phyloP scores from a whole-genome alignment of 495 filamentous ascomycete species.

The Lasiosphaeris hirsuta region DNA sequence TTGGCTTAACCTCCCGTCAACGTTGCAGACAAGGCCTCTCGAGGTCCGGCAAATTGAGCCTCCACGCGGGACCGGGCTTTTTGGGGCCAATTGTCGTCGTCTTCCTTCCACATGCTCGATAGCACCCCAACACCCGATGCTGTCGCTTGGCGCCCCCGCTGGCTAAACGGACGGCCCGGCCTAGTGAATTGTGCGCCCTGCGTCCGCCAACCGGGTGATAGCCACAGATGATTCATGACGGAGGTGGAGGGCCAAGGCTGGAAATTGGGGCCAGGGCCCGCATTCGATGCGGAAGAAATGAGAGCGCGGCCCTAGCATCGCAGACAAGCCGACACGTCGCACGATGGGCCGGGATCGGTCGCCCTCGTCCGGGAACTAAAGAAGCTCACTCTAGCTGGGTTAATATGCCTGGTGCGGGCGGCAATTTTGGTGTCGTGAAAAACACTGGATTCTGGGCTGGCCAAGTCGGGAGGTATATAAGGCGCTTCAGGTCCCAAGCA shows the following conservation, averaged over 20 bases:
- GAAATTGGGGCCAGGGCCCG: no score
- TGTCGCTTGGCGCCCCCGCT: slow-evolving; percentile 8
- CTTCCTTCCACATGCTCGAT: slow-evolving; percentile 43
- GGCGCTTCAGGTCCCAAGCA: background rate
- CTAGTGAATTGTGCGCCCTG: background rate
- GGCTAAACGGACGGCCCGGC: slow-evolving; percentile 1
- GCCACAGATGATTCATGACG: background rate
- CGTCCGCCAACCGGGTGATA: slow-evolving; percentile 10
- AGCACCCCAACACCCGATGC: background rate
- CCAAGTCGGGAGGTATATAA: background rate
- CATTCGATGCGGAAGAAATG: no score
- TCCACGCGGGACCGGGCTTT: background rate
- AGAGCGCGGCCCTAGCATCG: no score
- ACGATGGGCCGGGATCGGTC: no score
- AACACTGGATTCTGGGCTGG: background rate
- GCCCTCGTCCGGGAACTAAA: no score
- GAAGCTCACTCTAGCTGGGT: no score
- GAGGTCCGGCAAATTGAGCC: background rate
- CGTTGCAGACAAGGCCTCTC: background rate
- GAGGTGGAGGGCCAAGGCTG: background rate
- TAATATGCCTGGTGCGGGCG: no score
- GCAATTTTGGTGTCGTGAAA: no score
- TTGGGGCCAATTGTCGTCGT: slow-evolving; percentile 58
- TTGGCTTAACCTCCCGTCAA: background rate
- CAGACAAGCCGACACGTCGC: no score